Evolutionary conservation across 148 eudicot species (phyloP), one percentile per base, ranked within the genome.

Genomic region (Rhododendron ferrugineum): DNA sequence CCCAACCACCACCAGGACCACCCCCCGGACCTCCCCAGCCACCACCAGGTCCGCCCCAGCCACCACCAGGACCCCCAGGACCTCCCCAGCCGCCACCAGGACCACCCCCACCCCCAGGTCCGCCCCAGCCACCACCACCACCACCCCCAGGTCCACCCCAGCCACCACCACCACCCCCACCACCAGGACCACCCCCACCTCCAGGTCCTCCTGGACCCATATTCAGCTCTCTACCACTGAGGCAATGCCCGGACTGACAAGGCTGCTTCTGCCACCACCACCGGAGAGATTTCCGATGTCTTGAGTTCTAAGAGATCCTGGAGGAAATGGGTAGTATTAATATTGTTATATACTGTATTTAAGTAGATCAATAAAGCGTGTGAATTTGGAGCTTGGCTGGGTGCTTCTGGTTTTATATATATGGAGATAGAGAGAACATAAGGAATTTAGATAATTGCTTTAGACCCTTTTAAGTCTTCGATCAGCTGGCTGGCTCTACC

Each of bases 81-180:
- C 87, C 87, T 4, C 87, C 62, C 4, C 88, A 84, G 5, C 85
- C 88, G 2, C 84, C 68, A 0, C 85, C 88, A 3, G 60, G 60
- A 16, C 84, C 85, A 5, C 88, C 66, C 13, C 84, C 84, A 11
- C 79, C 83, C n/a, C 75, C 82, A 28, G 74, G 85, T 0, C 87
- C 87, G 2, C 88, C 88, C 40, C 74, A 75, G 0, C 85, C 85
- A 1, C 83, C 70, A 18, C 84, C 84, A 14, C 62, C 64, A 0
- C 64, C 70, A 18, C 84, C 84, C 0, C 40, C 86, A 60, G 62
- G 74, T 3, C 86, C 86, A 4, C 86, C 86, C 13, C 81, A 26
- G 1, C 66, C 79, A 6, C 46, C 46, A 1, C 32, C 32, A 13
- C 81, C 60, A 1, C 56, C 58, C 0, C 58, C 58, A 6, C 82